Percentiles rank a stretch among this genome's conserved stretches.
These are phyloP conservation scores for Calonectria hongkongensis DNA, from an alignment of 2,329 filamentous ascomycete genomes.

Conservation along the genomic window DNA sequence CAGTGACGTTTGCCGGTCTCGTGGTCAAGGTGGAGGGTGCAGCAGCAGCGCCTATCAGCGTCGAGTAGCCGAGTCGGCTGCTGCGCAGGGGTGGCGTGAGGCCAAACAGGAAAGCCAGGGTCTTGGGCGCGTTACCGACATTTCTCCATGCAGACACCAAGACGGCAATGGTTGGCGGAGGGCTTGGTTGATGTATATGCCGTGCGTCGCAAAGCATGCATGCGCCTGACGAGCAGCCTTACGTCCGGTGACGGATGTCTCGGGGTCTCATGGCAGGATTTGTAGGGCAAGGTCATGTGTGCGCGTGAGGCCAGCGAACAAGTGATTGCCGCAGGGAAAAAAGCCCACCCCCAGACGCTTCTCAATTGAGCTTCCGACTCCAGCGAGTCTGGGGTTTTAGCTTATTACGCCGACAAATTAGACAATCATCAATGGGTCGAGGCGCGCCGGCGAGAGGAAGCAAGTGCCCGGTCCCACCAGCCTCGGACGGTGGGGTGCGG, in stretches of 20 bases:
- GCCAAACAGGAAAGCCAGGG: slow-evolving; percentile 18
- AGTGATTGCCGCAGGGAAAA: not conserved
- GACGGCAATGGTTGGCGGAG: not conserved
- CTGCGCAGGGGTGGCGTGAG: slow-evolving; percentile 39
- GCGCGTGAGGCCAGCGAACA: not conserved
- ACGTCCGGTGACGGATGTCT: slow-evolving; percentile 35
- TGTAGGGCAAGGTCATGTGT: slow-evolving; percentile 3
- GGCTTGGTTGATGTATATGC: slow-evolving; percentile 10
- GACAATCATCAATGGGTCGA: slow-evolving; percentile 32
- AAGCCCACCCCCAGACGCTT: slow-evolving; percentile 32
- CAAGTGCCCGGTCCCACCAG: slow-evolving; percentile 26
- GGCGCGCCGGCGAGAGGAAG: slow-evolving; percentile 5
- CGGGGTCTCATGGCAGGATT: not conserved
- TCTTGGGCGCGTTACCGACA: slow-evolving; percentile 41
- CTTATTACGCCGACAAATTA: slow-evolving; percentile 26
- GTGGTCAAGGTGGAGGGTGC: slow-evolving; percentile 33
- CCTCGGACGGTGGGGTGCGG: slow-evolving; percentile 33
- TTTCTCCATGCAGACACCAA: slow-evolving; percentile 40
- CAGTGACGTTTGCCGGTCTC: slow-evolving; percentile 39
- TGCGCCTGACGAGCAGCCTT: slow-evolving; percentile 28
- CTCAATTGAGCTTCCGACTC: slow-evolving; percentile 24
- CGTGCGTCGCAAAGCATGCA: slow-evolving; percentile 19
- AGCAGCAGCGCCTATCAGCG: slow-evolving; percentile 51
- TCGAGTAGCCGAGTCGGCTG: slow-evolving; percentile 36
- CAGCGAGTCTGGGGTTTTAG: slow-evolving; percentile 32